A percentile compares a stretch with the other conserved stretches of the same genome.
Conservation (phyloP, 2,329 filamentous ascomycete species). For the Fusarium nanum region DNA sequence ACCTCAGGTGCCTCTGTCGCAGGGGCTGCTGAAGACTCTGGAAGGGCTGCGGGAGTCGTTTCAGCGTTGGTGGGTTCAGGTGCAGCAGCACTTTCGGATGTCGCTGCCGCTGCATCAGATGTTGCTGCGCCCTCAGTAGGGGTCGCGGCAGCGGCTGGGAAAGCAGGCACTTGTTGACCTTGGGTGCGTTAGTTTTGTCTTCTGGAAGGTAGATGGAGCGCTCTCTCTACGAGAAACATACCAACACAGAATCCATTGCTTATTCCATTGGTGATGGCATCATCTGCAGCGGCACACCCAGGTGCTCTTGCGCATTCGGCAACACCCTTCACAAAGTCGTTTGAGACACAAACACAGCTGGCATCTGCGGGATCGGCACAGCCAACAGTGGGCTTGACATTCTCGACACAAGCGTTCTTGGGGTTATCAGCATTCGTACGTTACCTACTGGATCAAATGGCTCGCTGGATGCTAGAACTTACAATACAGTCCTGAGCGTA, state of each 20-base stretch:
- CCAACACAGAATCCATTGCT: constrained; percentile 40
- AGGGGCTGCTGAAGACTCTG: constrained; percentile 7
- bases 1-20: constrained; percentile 14
- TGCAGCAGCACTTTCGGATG: constrained; percentile 18
- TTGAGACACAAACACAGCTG: constrained; percentile 56
- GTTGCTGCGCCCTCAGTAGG: constrained; percentile 17
- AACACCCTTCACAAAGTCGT: constrained; percentile 52
- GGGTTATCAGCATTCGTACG: constrained; percentile 20
- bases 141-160: constrained; percentile 19
- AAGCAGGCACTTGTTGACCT: constrained; percentile 26
- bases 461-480: constrained; percentile 34
- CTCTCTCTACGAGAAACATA: constrained; percentile 19
- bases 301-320: constrained; percentile 53
- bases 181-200: constrained; percentile 14
- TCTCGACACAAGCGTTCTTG: constrained; percentile 31
- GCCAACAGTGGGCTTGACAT: constrained; percentile 20
- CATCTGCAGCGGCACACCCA: constrained; percentile 41
- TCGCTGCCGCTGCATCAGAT: constrained; percentile 11
- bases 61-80: constrained; percentile 11
- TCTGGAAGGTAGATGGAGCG: neutral
- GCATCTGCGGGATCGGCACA: constrained; percentile 49
- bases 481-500: constrained; percentile 49
- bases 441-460: neutral
- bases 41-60: constrained; percentile 12
- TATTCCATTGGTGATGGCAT: constrained; percentile 38